Base-by-base conservation (phyloP, 306 rosid species). In the Corylus heterophylla region DNA sequence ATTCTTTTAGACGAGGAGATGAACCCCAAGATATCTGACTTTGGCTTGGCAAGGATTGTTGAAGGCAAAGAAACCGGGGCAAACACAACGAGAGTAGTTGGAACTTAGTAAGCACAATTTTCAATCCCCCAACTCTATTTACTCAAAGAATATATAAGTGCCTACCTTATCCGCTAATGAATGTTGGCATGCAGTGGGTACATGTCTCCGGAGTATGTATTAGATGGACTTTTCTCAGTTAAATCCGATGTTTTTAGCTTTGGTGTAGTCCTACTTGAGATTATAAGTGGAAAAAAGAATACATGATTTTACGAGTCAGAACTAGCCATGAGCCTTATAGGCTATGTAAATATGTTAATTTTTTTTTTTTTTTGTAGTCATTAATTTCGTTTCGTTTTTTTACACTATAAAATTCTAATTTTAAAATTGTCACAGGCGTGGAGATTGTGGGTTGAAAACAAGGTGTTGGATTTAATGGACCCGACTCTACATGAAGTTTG, bases 221-320 rank as follows among this genome's bases (percentile, higher is more conserved):
- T 86, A 39, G 86, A 87, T 0, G 91, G 91, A 61, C 0, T 62
- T 25, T 91, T 89, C 72, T 91, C 91, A 0, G 56, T 75, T 8
- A 91, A 91, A 59, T 87, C 89, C 0, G 93, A 89, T 18, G 88
- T 84, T 8, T 89, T 84, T 66, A 87, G 96, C 55, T 91, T 87
- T 25, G 93, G 96, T 0, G 87, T 89, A 29, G 87, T 91, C 4
- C 29, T 91, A 1, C 76, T 91, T 5, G 93, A 89, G 78, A 82
- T 91, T 62, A 66, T 91, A 1, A 80, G 92, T 0, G 91, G 91
- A 10, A 91, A 77, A 81, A 80, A 25, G 86, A 87, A 87, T 69
- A 81, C 88, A 0, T 83, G 91, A 64, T 86, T 87, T 42, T 80
- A 71, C 45, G 75, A 86, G 10, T 82, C 80, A 8, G 56, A 84